Conservation (phyloP, 1,284 basidiomycete genomes). For the Papiliotrema nemorosa region DNA sequence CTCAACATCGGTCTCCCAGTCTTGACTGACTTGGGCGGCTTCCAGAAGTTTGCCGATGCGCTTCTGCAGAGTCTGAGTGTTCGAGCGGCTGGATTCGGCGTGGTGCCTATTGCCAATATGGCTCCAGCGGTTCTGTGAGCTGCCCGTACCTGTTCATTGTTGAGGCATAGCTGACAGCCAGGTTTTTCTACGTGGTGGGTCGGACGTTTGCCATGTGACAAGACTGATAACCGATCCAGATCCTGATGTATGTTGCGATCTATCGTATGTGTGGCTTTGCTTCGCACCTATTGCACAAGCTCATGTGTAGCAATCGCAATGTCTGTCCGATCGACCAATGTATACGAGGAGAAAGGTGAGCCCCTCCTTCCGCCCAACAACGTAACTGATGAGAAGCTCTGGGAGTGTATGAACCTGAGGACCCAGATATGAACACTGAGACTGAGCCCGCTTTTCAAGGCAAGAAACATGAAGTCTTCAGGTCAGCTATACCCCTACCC, state of each 20-base stretch:
- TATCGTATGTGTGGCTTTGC: constrained; percentile 43
- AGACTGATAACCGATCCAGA: constrained; percentile 17
- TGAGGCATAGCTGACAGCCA: constrained; percentile 1
- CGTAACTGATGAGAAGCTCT: constrained; percentile 13
- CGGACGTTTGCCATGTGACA: not conserved
- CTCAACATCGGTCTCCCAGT: constrained; percentile 32
- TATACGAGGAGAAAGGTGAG: constrained; percentile 38
- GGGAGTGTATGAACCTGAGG: constrained; percentile 24
- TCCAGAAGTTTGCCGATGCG: constrained; percentile 30
- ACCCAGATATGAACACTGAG: constrained; percentile 12
- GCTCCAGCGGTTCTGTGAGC: constrained; percentile 31
- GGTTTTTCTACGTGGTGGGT: constrained; percentile 34
- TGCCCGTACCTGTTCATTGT: not conserved
- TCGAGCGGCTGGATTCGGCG: constrained; percentile 32
- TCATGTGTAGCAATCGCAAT: constrained; percentile 28
- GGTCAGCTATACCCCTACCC: too few relatives aligned
- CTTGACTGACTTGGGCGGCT: constrained; percentile 13
- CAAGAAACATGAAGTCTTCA: constrained; percentile 22
- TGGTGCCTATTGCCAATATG: constrained; percentile 23
- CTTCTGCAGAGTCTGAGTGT: constrained; percentile 33
- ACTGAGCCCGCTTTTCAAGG: constrained; percentile 25
- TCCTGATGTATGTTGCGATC: constrained; percentile 39
- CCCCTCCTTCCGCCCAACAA: too few relatives aligned
- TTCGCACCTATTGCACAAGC: too few relatives aligned
- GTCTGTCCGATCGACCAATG: constrained; percentile 39